Percentiles rank a stretch among this genome's conserved stretches.
Evolutionary conservation across 768 basidiomycete genomes (phyloP).

Genomic region (Pholiota conissans): DNA sequence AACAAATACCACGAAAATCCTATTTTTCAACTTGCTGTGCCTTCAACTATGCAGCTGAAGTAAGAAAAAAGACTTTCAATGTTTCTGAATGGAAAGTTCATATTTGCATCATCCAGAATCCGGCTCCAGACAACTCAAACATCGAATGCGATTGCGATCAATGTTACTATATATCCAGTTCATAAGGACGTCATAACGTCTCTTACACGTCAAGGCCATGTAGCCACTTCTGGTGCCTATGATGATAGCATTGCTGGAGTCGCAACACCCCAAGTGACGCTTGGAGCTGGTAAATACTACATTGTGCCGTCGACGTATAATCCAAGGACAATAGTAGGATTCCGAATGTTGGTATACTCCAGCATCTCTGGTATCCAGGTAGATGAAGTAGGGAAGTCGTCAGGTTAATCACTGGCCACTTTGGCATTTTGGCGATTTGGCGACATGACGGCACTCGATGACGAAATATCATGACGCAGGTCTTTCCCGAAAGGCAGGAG

Average conservation of each 20-base stretch:
- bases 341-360: constrained; percentile 63
- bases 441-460: no score
- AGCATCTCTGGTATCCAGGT: constrained; percentile 33
- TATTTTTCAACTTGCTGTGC: constrained; percentile 58
- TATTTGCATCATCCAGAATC: constrained; percentile 43
- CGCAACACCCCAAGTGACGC: constrained; percentile 47
- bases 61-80: constrained; percentile 28
- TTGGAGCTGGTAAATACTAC: constrained; percentile 68
- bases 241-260: constrained; percentile 76
- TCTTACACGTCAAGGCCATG: constrained; percentile 24
- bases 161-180: constrained; percentile 57
- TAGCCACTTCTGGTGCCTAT: constrained; percentile 80
- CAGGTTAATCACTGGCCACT: background rate
- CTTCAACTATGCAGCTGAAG: constrained; percentile 56
- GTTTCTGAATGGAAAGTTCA: background rate
- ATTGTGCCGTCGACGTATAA: constrained; percentile 74
- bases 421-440: no score
- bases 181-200: constrained; percentile 18
- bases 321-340: constrained; percentile 55
- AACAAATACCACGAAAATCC: constrained; percentile 71
- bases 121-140: constrained; percentile 63
- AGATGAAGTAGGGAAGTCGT: background rate
- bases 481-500: constrained; percentile 1
- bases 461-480: background rate
- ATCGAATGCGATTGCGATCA: constrained; percentile 47